phyloP scores from a whole-genome alignment of 2,329 filamentous ascomycete genomes.

The Apiospora kogelbergensis region DNA sequence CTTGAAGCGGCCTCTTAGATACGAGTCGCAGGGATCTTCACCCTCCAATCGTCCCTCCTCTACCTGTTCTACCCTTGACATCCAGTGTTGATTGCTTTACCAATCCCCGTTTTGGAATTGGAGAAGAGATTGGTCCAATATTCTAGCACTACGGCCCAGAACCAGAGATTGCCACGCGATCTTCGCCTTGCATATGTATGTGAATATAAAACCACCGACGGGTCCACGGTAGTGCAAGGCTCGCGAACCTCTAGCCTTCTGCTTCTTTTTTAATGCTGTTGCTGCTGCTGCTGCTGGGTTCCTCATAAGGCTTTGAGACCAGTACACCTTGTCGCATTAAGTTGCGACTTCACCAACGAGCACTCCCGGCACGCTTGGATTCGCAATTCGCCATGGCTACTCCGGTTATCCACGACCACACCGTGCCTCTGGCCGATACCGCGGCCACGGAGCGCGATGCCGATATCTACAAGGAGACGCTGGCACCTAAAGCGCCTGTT shows the following conservation, averaged over 20 bases:
- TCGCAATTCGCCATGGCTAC: neutral
- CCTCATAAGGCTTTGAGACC: neutral
- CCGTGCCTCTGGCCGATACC: neutral
- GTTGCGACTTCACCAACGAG: neutral
- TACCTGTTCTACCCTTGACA: neutral
- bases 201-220: neutral
- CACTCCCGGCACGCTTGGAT: neutral
- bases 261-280: neutral
- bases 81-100: neutral
- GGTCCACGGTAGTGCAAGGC: neutral
- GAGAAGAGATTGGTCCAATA: slow-evolving; percentile 3
- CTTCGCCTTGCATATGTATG: slow-evolving; percentile 1
- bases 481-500: neutral
- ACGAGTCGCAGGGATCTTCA: neutral
- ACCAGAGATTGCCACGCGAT: neutral
- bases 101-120: slow-evolving; percentile 2
- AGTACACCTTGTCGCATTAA: neutral
- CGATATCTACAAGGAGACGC: neutral
- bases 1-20: neutral
- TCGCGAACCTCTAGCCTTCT: neutral
- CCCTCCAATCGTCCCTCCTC: neutral
- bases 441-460: slow-evolving; percentile 7
- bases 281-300: neutral
- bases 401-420: neutral
- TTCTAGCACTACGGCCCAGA: neutral